phyloP scores from a whole-genome alignment of 345 rosid genomes.

The Brassica carinata region DNA sequence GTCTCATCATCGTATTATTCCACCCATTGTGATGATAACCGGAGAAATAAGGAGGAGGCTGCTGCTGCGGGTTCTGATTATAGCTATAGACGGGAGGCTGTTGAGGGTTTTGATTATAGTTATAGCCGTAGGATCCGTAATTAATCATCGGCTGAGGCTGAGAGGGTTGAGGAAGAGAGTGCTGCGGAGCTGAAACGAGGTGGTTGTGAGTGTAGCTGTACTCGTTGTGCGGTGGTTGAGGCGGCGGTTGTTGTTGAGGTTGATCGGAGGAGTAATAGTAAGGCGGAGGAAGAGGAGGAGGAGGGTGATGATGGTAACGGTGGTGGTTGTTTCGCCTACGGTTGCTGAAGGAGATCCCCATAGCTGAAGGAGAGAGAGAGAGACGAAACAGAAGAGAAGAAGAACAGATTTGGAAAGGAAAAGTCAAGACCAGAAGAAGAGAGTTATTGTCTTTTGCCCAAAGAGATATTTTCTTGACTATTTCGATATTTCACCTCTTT shows the following conservation, averaged over 20 bases:
- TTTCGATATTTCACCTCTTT: neutral
- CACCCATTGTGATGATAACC: slow-evolving; percentile 56
- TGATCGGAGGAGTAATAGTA: slow-evolving; percentile 40
- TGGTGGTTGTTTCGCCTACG: slow-evolving; percentile 63
- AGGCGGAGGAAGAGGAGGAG: slow-evolving; percentile 27
- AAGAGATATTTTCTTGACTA: neutral
- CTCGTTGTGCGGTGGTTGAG: slow-evolving; percentile 44
- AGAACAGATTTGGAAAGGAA: slow-evolving; percentile 13
- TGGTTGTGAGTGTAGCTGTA: slow-evolving; percentile 39
- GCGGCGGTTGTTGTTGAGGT: slow-evolving; percentile 36
- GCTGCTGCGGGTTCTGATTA: slow-evolving; percentile 44
- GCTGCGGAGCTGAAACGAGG: slow-evolving; percentile 30
- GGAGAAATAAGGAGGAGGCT: slow-evolving; percentile 49
- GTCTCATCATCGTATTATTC: slow-evolving; percentile 49
- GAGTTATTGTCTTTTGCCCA: neutral
- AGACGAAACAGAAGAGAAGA: neutral
- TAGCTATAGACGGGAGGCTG: slow-evolving; percentile 47
- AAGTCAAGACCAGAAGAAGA: neutral
- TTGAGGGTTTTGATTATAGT: slow-evolving; percentile 42
- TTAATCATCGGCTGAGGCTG: slow-evolving; percentile 41
- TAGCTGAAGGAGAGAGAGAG: slow-evolving; percentile 20
- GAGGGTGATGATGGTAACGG: slow-evolving; percentile 40
- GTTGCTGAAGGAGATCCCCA: slow-evolving; percentile 81
- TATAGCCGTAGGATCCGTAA: slow-evolving; percentile 50
- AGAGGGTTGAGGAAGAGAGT: slow-evolving; percentile 38